Conservation (phyloP, 2,329 filamentous ascomycete species). For the Penicillium sp. region DNA sequence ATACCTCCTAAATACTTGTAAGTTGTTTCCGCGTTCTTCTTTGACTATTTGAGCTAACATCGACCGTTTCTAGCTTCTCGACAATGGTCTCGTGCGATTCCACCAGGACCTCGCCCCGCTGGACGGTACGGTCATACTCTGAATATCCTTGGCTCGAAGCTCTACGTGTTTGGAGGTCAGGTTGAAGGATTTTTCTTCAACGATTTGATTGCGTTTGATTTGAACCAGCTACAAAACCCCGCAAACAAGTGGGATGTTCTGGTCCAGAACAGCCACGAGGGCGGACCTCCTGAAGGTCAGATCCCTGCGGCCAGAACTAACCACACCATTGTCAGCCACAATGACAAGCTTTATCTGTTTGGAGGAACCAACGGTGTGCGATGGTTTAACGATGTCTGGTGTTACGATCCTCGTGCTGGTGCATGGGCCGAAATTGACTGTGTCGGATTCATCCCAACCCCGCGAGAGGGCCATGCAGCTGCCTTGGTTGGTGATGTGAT, state of each 20-base stretch:
- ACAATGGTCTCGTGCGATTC: conserved; percentile 94
- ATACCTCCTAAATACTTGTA: conserved; percentile 96
- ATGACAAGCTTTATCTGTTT: conserved; percentile 95
- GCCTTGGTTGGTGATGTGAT: conserved; percentile 95
- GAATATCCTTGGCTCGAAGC: conserved; percentile 94
- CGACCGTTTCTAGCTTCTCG: conserved; percentile 68
- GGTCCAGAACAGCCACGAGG: conserved; percentile 68
- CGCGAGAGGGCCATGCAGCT: conserved; percentile 91
- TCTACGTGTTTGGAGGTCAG: conserved; percentile 96
- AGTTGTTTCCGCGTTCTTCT: conserved; percentile 41
- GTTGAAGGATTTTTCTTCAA: conserved; percentile 99
- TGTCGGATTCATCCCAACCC: conserved; percentile 93
- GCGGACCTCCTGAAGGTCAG: conserved; percentile 59
- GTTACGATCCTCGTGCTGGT: conserved; percentile 81
- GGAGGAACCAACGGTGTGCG: conserved; percentile 92
- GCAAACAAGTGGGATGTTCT: conserved; percentile 93
- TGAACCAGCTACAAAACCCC: conserved; percentile 89
- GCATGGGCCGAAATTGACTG: conserved; percentile 88
- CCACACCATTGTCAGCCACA: conserved; percentile 86
- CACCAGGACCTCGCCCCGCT: conserved; percentile 78
- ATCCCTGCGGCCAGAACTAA: conserved; percentile 90
- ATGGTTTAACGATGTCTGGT: conserved; percentile 99
- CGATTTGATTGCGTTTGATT: conserved; percentile 88
- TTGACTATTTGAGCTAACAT: conserved; percentile 29
- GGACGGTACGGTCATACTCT: conserved; percentile 95